Conservation (phyloP, 352 stramenopile genomes). For the Phytopythium chamaehyphon region DNA sequence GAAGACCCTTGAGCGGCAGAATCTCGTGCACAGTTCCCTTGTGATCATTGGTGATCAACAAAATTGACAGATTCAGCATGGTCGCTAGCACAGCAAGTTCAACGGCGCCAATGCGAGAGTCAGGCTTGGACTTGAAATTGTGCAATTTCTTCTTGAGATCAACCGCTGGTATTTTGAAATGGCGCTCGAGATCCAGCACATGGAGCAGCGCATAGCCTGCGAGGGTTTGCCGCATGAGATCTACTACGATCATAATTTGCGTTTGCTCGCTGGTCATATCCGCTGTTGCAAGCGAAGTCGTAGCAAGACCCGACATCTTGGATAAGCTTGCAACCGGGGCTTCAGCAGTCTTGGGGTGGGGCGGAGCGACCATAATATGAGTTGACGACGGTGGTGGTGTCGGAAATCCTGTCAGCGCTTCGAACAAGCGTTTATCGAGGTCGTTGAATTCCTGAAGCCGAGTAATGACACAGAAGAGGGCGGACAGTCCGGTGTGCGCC, state of each 20-base stretch:
- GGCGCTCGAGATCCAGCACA: slow-evolving; percentile 39
- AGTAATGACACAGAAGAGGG: slow-evolving; percentile 61
- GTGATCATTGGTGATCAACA: slow-evolving; percentile 80
- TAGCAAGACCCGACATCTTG: neutral
- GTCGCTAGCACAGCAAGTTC: slow-evolving; percentile 69
- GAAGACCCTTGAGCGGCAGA: slow-evolving; percentile 38
- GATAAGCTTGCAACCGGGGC: no score
- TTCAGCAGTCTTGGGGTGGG: neutral
- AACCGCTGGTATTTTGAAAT: slow-evolving; percentile 49
- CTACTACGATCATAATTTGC: slow-evolving; percentile 28
- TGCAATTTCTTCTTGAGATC: slow-evolving; percentile 81
- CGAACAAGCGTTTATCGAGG: slow-evolving; percentile 61
- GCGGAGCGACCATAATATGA: neutral
- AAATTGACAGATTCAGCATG: slow-evolving; percentile 73
- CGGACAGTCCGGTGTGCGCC: slow-evolving; percentile 19
- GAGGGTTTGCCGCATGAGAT: slow-evolving; percentile 56
- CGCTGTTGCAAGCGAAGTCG: neutral
- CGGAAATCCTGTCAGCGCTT: slow-evolving; percentile 40
- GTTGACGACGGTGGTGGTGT: neutral
- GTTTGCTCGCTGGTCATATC: slow-evolving; percentile 7
- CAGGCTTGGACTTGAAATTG: slow-evolving; percentile 56
- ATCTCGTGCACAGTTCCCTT: slow-evolving; percentile 62
- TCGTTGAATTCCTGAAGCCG: slow-evolving; percentile 71
- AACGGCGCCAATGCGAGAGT: slow-evolving; percentile 54
- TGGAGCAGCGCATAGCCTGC: slow-evolving; percentile 71